phyloP scores from a whole-genome alignment of 1,139 yeast genomes.

The Magnusiomyces suaveolens region DNA sequence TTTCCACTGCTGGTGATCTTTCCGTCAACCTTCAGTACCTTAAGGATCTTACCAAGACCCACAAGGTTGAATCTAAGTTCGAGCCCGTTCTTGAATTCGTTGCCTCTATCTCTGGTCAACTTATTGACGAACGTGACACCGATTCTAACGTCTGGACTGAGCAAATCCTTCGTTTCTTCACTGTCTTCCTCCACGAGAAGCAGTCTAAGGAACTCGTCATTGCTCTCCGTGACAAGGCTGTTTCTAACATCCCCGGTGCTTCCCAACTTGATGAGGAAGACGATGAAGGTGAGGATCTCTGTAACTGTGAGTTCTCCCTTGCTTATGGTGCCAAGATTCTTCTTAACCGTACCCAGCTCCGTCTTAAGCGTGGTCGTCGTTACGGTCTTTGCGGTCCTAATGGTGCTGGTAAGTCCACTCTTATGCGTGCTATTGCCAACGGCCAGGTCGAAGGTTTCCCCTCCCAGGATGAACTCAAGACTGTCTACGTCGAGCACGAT shows the following conservation, averaged over 20 bases:
- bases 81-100: conserved; percentile 66
- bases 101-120: conserved; percentile 97
- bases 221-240: conserved; percentile 90
- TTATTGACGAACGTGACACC: conserved; percentile 94
- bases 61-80: conserved; percentile 62
- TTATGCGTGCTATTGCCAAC: conserved; percentile 99
- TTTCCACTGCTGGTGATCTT: conserved; percentile 96
- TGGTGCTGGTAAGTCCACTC: conserved; percentile 99
- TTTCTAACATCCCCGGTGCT: conserved; percentile 95
- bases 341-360: conserved; percentile 97
- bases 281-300: conserved; percentile 98
- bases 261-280: conserved; percentile 97
- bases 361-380: conserved; percentile 99
- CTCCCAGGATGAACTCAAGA: conserved; percentile 94
- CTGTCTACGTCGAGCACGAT: conserved; percentile 99
- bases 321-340: conserved; percentile 99
- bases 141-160: conserved; percentile 88
- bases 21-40: conserved; percentile 76
- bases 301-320: conserved; percentile 99
- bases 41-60: conserved; percentile 56
- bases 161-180: conserved; percentile 84
- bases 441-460: conserved; percentile 99
- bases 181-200: conserved; percentile 89
- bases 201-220: conserved; percentile 86
- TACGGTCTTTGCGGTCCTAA: conserved; percentile 99